Base-by-base conservation (phyloP, 805 yeast genomes). In the Yarrowia bubula region DNA sequence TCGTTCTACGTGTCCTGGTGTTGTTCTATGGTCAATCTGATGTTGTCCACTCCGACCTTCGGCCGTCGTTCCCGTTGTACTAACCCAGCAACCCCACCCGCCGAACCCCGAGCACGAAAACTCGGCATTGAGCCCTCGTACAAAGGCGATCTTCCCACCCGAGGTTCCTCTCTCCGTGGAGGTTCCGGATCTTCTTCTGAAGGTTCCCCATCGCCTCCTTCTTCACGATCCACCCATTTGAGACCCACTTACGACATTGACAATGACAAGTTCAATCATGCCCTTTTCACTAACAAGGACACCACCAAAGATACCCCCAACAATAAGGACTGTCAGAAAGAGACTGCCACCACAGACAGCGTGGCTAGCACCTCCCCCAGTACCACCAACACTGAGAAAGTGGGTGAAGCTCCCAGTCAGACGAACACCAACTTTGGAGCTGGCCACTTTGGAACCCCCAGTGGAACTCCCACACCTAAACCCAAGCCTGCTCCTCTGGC, bases 121-220 rank as follows among this genome's bases (percentile, higher is more conserved):
- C 62, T 41, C 13, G 62, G 62, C 31, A 55, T 39, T 8, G 62
- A 55, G 39, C 48, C 48, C 8, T 41, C 62, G 15, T 55, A 41
- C 62, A 55, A 55, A 11, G 46, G 62, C 15, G 48, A 55, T 15
- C 48, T 55, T 7, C 46, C 62, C 39, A 55, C 48, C 1, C 39
- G 62, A 15, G 46, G 38, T 15, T 42, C 62, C 5, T 41, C 46
- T 1, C 46, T 55, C 8, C 10, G 47, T 15, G 39, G 38, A 10
- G 48, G 22, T 3, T n/a, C 38, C 13, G 62, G 43, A 11, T 17
- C 31, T 22, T 7, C 32, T 43, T 51, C 58, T 43, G 58, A 51
- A n/a, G 58, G 43, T 8, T 51, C 58, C 5, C 8, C 57, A 6
- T 51, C 58, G 32, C 58, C 58, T 1, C 28, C 58, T 22, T 22